phyloP scores from a whole-genome alignment of 192 early-diverging fungal genomes.

The Coemansia sp. region DNA sequence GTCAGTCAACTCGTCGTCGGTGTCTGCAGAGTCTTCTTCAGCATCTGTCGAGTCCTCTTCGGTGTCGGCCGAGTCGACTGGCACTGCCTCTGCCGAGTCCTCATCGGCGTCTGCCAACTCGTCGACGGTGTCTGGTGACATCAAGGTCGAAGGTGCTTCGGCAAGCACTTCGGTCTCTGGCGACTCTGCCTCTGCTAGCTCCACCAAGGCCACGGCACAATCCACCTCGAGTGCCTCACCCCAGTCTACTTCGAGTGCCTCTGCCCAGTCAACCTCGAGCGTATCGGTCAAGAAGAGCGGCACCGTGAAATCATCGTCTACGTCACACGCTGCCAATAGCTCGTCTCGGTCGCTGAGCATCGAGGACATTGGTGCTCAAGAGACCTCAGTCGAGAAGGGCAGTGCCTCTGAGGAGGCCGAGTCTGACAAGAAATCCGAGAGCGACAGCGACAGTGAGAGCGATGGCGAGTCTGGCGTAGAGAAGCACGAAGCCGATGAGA shows the following conservation, averaged over 20 bases:
- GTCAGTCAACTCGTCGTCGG: neutral
- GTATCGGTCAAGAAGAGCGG: conserved; percentile 1
- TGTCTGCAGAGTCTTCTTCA: conserved; percentile 11
- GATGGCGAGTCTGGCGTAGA: conserved; percentile 29
- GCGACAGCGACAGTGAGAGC: conserved; percentile 33
- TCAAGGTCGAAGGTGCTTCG: conserved; percentile 11
- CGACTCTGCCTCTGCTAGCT: conserved; percentile 4
- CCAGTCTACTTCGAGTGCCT: neutral
- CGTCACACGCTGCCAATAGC: neutral
- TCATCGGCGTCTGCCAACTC: conserved; percentile 1
- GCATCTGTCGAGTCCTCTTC: conserved; percentile 15
- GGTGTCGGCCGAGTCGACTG: conserved; percentile 8
- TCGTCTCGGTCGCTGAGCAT: conserved; percentile 39
- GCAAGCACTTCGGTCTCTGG: neutral
- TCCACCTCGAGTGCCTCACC: neutral
- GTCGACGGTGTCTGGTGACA: conserved; percentile 6
- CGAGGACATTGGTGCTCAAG: conserved; percentile 29
- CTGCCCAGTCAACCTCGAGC: neutral
- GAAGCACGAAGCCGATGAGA: conserved; percentile 4
- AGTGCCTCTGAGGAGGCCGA: conserved; percentile 15
- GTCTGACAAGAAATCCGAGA: conserved; percentile 11
- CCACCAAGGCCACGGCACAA: neutral
- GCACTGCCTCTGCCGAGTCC: conserved; percentile 12
- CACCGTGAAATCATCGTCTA: neutral
- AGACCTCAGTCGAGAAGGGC: conserved; percentile 4